Base-by-base conservation (phyloP, 1,284 basidiomycete genomes). In the Paramarasmius palmivorus region DNA sequence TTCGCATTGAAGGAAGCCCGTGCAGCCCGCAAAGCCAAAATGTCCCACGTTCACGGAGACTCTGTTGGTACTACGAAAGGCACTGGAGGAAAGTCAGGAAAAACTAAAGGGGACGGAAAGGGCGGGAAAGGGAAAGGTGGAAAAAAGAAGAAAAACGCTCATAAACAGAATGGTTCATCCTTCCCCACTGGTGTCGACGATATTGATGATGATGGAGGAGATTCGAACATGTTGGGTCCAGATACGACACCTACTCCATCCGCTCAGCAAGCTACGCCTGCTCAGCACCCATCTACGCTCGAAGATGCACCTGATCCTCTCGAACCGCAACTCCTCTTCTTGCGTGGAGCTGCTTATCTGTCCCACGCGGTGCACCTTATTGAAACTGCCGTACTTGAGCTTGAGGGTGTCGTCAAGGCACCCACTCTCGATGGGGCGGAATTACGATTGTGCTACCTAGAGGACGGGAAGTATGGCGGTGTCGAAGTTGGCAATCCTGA, bases 241-340 rank as follows among this genome's bases (percentile, higher is more conserved):
- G 15, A 40, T 39, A 47, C 47, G 32, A 40, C 46, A 10, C 22
- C 40, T 19, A 38, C 29, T 23, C 37, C 44, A 4, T 19, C 25
- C 3, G 17, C 44, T 15, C 44, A 22, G 25, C n/a, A 15, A 10
- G 22, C 41, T 19, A 10, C 26, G 22, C n/a, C 25, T n/a, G 61
- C 75, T 37, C 65, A 83, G 9, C 90, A 91, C 63, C 83, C 86
- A 1, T 89, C 88, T 12, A 77, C 82, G 25, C 76, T 82, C 1
- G 82, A 86, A 7, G 82, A 86, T 59, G 86, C 86, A n/a, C 90
- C 88, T 0, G 86, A 88, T 54, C 88, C 88, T 29, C 83, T 93
- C 49, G 91, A 93, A 63, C 84, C 83, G 0, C 91, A 93, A 62
- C 71, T 88, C n/a, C 70, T 91, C 23, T 93, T 93, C 70, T 73